These are phyloP conservation scores for Austropuccinia psidii DNA, from an alignment of 1,284 basidiomycete species.

Conservation along the genomic window DNA sequence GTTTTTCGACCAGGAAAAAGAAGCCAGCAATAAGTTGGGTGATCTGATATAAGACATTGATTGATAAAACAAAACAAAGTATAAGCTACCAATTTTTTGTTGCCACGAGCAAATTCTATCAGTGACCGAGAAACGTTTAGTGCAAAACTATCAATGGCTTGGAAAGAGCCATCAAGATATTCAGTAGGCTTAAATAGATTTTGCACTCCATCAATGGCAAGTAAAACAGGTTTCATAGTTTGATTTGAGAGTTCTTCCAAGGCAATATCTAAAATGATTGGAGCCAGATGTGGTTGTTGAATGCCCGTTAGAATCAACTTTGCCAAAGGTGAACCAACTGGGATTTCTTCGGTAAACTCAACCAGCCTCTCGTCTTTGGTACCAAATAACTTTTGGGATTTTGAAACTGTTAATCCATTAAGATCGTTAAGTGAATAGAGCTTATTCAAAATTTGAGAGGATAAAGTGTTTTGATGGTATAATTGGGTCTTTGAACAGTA, in stretches of 20 bases:
- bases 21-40: too few species aligned
- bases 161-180: conserved; percentile 32
- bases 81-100: neutral
- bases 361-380: conserved; percentile 25
- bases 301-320: conserved; percentile 5
- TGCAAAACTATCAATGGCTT: conserved; percentile 24
- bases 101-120: conserved; percentile 16
- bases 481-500: conserved; percentile 13
- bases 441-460: neutral
- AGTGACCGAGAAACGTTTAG: conserved; percentile 11
- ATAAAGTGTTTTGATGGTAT: conserved; percentile 28
- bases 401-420: neutral
- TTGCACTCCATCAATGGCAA: conserved; percentile 36
- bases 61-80: neutral
- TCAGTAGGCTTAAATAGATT: conserved; percentile 28
- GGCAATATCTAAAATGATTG: neutral
- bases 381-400: neutral
- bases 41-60: too few species aligned
- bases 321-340: neutral
- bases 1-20: too few species aligned
- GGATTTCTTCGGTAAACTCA: neutral
- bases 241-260: conserved; percentile 21
- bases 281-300: neutral
- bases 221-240: conserved; percentile 21
- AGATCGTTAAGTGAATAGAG: neutral